Base-by-base conservation (phyloP, 495 filamentous ascomycete species). In the Eremomyces bilateralis region DNA sequence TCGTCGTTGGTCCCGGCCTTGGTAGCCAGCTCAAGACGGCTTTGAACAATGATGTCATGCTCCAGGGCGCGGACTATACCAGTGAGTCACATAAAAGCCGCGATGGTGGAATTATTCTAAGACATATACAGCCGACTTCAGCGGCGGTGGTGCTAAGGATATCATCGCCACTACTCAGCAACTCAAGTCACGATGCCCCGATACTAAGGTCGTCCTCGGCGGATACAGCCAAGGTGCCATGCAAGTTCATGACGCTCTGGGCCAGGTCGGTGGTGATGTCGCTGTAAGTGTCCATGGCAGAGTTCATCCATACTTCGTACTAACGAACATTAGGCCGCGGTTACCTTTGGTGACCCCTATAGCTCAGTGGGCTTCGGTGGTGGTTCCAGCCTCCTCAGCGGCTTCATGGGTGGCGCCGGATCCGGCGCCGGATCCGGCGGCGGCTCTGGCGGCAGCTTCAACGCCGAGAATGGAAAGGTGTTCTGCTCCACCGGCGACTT, bases 151-250 rank as follows among this genome's bases (percentile, higher is more conserved):
- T 13, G 24, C 24, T 8, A 28, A 8, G 24, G 13, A 8, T 8
- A 28, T 28, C 8, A 13, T 28, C 8, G 13, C 8, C 24, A 8
- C 13, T 8, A 13, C 13, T 8, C 8, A 28, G 24, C 24, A 28
- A 13, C 8, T 28, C 8, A 13, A 8, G 30, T 8, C 10, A 16
- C 10, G 16, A 15, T 33, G 30, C 30, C 30, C 30, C 10, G 16
- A 33, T 8, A 33, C 30, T 8, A 33, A 33, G 30, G 30, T 33
- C 15, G 30, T 33, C 8, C 30, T 33, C 10, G 10, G 11, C 15
- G 30, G 30, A 10, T 33, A 33, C 15, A 12, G 11, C 10, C 30
- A 33, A 15, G 30, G 30, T 8, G 30, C 10, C 8, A 33, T 33
- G 11, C 10, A 10, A 10, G 16, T 17, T 8, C 30, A 33, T 33